phyloP scores from a whole-genome alignment of 495 filamentous ascomycete species.

The Bathelium albidoporum region DNA sequence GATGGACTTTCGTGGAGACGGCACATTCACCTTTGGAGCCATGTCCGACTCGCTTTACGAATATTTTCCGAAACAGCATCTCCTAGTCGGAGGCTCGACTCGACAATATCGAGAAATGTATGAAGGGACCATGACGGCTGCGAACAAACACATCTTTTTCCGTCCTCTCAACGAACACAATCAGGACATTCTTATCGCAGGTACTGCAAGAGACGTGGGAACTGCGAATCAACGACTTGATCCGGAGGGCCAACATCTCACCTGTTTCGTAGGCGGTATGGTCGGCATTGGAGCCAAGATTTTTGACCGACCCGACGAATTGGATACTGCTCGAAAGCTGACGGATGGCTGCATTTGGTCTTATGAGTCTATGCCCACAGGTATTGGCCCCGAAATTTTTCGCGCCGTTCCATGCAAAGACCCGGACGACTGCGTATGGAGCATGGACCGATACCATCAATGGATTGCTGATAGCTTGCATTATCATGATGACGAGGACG shows the following conservation, averaged over 20 bases:
- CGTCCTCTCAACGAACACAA: constrained; percentile 35
- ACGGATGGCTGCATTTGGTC: constrained; percentile 94
- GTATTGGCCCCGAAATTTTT: constrained; percentile 54
- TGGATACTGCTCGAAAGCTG: constrained; percentile 46
- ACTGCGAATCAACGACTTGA: constrained; percentile 24
- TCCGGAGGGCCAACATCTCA: constrained; percentile 30
- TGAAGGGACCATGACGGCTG: constrained; percentile 25
- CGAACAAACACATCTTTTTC: constrained; percentile 35
- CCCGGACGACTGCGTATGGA: constrained; percentile 41
- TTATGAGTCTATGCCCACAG: constrained; percentile 66
- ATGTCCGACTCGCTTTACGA: constrained; percentile 33
- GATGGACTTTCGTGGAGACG: constrained; percentile 9
- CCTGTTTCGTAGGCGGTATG: constrained; percentile 28
- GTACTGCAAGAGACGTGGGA: constrained; percentile 18
- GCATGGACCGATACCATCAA: background rate
- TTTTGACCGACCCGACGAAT: constrained; percentile 43
- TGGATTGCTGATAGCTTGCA: background rate
- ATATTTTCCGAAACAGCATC: constrained; percentile 29
- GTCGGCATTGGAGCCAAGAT: constrained; percentile 41
- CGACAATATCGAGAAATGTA: constrained; percentile 36
- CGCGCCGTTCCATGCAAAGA: constrained; percentile 39
- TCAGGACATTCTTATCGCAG: constrained; percentile 33
- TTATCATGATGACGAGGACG: background rate
- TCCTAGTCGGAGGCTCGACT: constrained; percentile 24
- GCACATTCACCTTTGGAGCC: constrained; percentile 29